Evolutionary conservation across 176 grass and related monocot species (phyloP).

Genomic region (Carex cristatella): DNA sequence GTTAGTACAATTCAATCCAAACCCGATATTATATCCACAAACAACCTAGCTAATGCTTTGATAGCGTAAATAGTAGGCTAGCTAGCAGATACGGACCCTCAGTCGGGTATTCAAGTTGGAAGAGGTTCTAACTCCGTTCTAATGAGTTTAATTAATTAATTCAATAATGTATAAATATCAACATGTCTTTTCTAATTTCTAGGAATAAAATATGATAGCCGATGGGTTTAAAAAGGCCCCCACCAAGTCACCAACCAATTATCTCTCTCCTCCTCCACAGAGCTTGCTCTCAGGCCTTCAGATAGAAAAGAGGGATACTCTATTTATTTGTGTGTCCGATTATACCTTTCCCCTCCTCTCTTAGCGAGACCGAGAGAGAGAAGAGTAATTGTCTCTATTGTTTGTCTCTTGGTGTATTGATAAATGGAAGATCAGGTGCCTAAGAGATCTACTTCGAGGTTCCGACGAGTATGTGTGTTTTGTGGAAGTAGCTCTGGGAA

Average conservation of each 20-base stretch:
- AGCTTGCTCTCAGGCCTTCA: neutral
- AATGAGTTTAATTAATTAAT: too few relatives aligned
- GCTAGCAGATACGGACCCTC: too few relatives aligned
- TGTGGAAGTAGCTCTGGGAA: slow-evolving; percentile 28
- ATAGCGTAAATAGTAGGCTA: neutral
- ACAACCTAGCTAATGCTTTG: neutral
- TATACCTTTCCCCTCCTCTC: too few relatives aligned
- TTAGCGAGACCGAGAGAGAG: neutral
- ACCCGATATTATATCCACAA: too few relatives aligned
- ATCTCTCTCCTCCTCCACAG: neutral
- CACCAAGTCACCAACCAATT: slow-evolving; percentile 9
- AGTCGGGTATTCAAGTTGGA: too few relatives aligned
- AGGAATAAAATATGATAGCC: neutral
- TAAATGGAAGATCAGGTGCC: slow-evolving; percentile 22
- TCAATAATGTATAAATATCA: too few relatives aligned
- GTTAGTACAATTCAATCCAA: neutral
- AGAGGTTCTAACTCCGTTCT: too few relatives aligned
- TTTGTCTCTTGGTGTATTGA: neutral
- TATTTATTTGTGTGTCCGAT: too few relatives aligned
- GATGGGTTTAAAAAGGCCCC: slow-evolving; percentile 24
- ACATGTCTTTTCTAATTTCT: neutral
- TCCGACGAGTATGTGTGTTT: slow-evolving; percentile 25
- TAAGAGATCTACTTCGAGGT: slow-evolving; percentile 14
- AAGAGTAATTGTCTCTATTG: neutral
- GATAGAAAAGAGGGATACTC: too few relatives aligned